A percentile compares a stretch with the other conserved stretches of the same genome.
These are phyloP conservation scores for Leptomonas seymouri DNA, from an alignment of 208 protist species.

Conservation along the genomic window DNA sequence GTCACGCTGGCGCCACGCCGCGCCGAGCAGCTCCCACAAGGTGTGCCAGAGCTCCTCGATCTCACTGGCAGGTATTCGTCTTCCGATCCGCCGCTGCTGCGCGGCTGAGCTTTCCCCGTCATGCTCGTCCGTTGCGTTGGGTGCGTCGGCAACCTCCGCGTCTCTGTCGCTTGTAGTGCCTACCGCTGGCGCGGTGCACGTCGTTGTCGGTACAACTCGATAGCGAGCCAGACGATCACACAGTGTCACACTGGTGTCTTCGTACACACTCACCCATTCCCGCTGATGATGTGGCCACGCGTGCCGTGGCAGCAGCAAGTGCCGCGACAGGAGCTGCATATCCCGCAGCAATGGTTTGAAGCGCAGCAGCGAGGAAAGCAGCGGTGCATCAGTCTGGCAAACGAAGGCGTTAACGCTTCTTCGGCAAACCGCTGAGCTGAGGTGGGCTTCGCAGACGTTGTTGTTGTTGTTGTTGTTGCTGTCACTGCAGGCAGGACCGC, in stretches of 20 bases:
- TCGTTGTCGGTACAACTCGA: conserved; percentile 12
- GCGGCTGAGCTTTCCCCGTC: background rate
- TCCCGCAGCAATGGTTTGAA: conserved; percentile 58
- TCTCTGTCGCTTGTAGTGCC: background rate
- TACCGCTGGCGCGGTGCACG: background rate
- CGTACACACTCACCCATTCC: conserved; percentile 66
- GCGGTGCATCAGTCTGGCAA: background rate
- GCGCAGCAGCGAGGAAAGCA: conserved; percentile 48
- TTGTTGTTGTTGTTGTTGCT: background rate
- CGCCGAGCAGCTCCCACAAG: conserved; percentile 63
- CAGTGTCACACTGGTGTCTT: conserved; percentile 63
- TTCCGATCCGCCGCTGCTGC: too few relatives aligned
- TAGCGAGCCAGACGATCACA: conserved; percentile 54
- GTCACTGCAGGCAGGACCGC: background rate
- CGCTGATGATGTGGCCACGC: conserved; percentile 58
- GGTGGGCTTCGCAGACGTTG: too few relatives aligned
- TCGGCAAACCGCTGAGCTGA: background rate
- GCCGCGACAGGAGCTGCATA: conserved; percentile 43
- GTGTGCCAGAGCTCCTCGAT: conserved; percentile 53
- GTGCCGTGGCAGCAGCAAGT: conserved; percentile 56
- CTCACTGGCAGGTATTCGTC: conserved; percentile 17
- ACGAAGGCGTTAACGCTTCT: background rate
- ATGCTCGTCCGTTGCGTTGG: background rate
- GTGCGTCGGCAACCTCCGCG: background rate
- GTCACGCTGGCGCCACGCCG: conserved; percentile 72